Conservation (phyloP, 768 basidiomycete genomes). For the Panellus pusillus region DNA sequence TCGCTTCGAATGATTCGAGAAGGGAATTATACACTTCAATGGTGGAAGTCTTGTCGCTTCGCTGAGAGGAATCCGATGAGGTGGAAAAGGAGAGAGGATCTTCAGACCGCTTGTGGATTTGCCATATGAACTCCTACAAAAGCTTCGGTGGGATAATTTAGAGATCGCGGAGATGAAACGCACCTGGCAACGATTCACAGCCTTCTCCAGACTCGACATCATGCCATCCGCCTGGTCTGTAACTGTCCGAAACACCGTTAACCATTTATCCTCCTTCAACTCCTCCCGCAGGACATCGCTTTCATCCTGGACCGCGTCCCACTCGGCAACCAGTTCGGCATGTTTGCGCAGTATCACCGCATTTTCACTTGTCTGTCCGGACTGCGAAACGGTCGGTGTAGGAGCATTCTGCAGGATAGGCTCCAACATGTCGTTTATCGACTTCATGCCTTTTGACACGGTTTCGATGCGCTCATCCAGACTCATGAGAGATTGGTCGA, state of each 20-base stretch:
- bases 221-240: slow-evolving; percentile 95
- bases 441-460: slow-evolving; percentile 70
- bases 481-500: slow-evolving; percentile 78
- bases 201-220: slow-evolving; percentile 96
- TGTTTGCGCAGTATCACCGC: slow-evolving; percentile 70
- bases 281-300: slow-evolving; percentile 85
- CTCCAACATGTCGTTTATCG: slow-evolving; percentile 63
- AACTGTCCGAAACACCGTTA: slow-evolving; percentile 91
- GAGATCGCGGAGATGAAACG: slow-evolving; percentile 25
- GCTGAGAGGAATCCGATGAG: slow-evolving; percentile 47
- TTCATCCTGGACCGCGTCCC: slow-evolving; percentile 79
- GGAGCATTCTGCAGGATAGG: slow-evolving; percentile 53
- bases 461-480: slow-evolving; percentile 78
- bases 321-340: slow-evolving; percentile 68
- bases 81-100: slow-evolving; percentile 46
- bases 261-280: slow-evolving; percentile 95
- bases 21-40: slow-evolving; percentile 66
- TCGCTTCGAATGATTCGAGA: slow-evolving; percentile 78
- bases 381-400: slow-evolving; percentile 46
- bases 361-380: slow-evolving; percentile 40
- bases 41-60: slow-evolving; percentile 51
- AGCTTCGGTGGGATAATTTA: slow-evolving; percentile 5
- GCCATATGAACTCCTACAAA: slow-evolving; percentile 79
- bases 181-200: slow-evolving; percentile 86
- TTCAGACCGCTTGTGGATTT: slow-evolving; percentile 61